Base-by-base conservation (phyloP, 768 basidiomycete genomes). In the Boletus huronensis region DNA sequence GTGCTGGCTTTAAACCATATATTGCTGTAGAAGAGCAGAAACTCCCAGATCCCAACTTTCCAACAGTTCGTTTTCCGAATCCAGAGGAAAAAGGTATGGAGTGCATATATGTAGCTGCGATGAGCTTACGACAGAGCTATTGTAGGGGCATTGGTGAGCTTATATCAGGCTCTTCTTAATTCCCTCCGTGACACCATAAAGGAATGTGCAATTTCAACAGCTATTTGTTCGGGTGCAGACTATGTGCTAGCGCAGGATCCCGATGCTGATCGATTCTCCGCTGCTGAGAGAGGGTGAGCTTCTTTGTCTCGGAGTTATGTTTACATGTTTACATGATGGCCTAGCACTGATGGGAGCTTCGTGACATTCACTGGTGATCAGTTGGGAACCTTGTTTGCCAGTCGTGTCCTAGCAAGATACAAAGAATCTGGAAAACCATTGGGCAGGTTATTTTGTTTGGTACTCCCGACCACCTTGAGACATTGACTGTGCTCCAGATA, bases 211-310 rank as follows among this genome's bases (percentile, higher is more conserved):
- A 71, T 93, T 47, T 61, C 68, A 8, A 84, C 82, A 0, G 93
- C 90, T 2, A 73, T 83, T 28, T 55, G 61, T 3, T 71, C 74
- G 17, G 77, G 75, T 0, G 82, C 81, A 5, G 66, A 69, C 23
- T 85, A 92, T 64, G 84, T 95, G 2, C 73, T 95, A 17, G 91
- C 93, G 3, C 92, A 95, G 67, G 93, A 94, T 70, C 93, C 93
- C 0, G 93, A 95, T 64, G 82, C 88, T 5, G 93, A 94, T 70
- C 75, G 89, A 34, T 93, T 94, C 65, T 77, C 84, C 10, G 88
- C 88, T 23, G 90, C 86, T 31, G 85, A 92, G 68, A 82, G 77
- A 69, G 64, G 74, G 88, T 87, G 61, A 57, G 74, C 40, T 47
- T 23, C 16, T 19, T 36, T 17, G n/a, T 55, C 40, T 44, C 10